Evolutionary conservation across 805 yeast genomes (phyloP).

Genomic region (Pichia insulana): DNA sequence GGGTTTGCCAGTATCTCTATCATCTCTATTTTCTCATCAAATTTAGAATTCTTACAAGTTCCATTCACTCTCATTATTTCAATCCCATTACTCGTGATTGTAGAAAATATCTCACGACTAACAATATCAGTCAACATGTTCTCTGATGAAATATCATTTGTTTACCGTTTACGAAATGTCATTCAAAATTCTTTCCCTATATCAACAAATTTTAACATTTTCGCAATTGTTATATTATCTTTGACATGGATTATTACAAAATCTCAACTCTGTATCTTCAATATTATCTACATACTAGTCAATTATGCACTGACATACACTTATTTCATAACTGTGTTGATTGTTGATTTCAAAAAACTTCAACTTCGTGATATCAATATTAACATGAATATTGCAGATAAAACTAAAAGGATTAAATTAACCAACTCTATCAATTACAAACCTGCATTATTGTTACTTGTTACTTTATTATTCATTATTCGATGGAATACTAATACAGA

Average conservation of each 20-base stretch:
- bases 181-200: conserved; percentile 5
- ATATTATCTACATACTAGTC: conserved; percentile 39
- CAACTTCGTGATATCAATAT: conserved; percentile 11
- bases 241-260: neutral
- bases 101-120: conserved; percentile 42
- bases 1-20: conserved; percentile 35
- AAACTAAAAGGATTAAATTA: neutral
- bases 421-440: neutral
- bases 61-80: conserved; percentile 36
- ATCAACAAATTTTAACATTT: conserved; percentile 2
- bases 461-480: neutral
- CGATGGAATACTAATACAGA: neutral
- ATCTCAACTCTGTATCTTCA: conserved; percentile 36
- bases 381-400: neutral
- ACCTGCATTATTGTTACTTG: neutral
- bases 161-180: conserved; percentile 9
- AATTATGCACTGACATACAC: conserved; percentile 58
- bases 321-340: conserved; percentile 54
- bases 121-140: conserved; percentile 31
- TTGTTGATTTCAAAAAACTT: conserved; percentile 56
- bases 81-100: conserved; percentile 33
- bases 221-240: neutral
- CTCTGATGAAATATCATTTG: conserved; percentile 35
- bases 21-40: conserved; percentile 29
- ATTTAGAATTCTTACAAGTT: conserved; percentile 28